Evolutionary conservation across 176 grass and related monocot species (phyloP).

Genomic region (Triticum timopheevii): DNA sequence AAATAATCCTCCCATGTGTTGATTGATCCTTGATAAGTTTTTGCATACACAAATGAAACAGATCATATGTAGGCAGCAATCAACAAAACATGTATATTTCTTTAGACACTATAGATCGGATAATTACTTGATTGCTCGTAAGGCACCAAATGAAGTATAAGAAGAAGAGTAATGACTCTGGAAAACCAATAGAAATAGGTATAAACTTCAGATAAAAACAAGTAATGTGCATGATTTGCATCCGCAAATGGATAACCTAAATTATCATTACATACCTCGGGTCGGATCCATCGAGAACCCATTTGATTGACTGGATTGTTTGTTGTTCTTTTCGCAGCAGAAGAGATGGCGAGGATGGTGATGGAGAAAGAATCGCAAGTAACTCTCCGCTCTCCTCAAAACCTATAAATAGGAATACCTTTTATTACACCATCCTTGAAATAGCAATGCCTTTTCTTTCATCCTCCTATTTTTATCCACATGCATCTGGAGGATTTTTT

Average conservation of each 20-base stretch:
- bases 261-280: conserved; percentile 5
- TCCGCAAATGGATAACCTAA: neutral
- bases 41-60: no score
- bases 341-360: neutral
- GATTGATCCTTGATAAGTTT: no score
- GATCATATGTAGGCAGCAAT: neutral
- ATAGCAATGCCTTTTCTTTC: neutral
- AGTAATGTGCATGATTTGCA: neutral
- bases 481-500: neutral
- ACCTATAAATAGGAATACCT: conserved; percentile 2
- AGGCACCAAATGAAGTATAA: neutral
- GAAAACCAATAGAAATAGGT: neutral
- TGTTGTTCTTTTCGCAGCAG: neutral
- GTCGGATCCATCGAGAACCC: conserved; percentile 33
- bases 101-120: neutral
- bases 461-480: conserved; percentile 14
- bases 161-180: neutral
- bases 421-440: neutral
- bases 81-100: neutral
- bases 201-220: neutral
- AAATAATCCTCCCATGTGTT: neutral
- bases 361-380: neutral
- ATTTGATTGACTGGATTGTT: neutral
- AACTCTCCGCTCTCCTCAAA: conserved; percentile 7
- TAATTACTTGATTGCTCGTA: neutral